Base-by-base conservation (phyloP, 2,329 filamentous ascomycete genomes). In the Colletotrichum paranaense region DNA sequence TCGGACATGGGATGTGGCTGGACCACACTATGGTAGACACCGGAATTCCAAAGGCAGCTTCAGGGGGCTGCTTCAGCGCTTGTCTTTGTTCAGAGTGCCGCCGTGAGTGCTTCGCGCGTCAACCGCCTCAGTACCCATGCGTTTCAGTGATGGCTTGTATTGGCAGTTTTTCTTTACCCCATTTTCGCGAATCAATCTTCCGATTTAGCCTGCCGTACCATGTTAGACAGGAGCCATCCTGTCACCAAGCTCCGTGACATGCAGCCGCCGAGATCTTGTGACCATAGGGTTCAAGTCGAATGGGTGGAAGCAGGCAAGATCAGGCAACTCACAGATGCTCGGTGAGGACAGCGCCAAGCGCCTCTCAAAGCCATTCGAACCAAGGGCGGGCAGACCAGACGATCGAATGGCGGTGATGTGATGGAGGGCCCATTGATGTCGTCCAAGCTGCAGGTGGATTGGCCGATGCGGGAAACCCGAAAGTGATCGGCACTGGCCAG, bases 381-480 rank as follows among this genome's bases (percentile, higher is more conserved):
- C 42, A 53, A 60, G 68, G 55, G 46, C 53, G 49, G 32, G 60
- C 55, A 68, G 55, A 59, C 38, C 32, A 69, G 55, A 59, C 52
- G 52, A 42, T 68, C 58, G 65, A 30, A 62, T 53, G 30, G 52
- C 55, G 58, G 35, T 62, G 65, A 58, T 63, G 65, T 60, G 70
- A 56, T 28, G 58, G 52, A 24, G 66, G 67, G 66, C 42, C 59
- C 53, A 53, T 72, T 38, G 65, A 53, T 53, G 28, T 26, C 22
- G 66, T 53, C n/a, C 38, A 53, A 42, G 58, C 52, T 30, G 59
- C 26, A 22, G 59, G 32, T 68, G 70, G 70, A 64, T 73, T 74
- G 71, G 67, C 67, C 49, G 62, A 72, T n/a, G 71, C 57, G 67
- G 62, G 67, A 72, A 66, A 67, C 64, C 71, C 71, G 67, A 74